Base-by-base conservation (phyloP, 176 grass and related monocot species). In the Stipa capillata region DNA sequence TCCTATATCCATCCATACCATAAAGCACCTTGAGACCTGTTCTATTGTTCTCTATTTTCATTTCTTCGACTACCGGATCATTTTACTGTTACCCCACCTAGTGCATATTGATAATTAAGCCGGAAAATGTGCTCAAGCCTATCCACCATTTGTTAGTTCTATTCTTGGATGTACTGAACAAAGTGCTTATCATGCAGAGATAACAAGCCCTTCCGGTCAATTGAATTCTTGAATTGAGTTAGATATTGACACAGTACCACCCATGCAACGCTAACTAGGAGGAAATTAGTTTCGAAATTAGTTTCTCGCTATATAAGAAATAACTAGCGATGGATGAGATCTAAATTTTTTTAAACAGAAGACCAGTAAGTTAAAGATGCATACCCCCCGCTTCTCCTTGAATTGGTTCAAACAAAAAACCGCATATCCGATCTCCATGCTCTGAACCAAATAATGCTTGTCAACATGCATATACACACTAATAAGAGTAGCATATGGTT, bases 341-440 rank as follows among this genome's bases (percentile, higher is more conserved):
- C 11, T 15, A 69, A 23, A 83, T 16, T 9, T 54, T 82, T 18
- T 43, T 53, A 35, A 69, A 37, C 18, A 27, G 43, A 61, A 78
- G 12, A 48, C 74, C 6, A 66, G 36, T n/a, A 73, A 66, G 29
- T 63, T 42, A 50, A 69, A 80, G n/a, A 85, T 54, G 78, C 83
- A 21, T 94, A 98, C 95, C 84, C 95, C n/a, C 95, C 64, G 95
- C 95, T 84, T 98, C 95, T 82, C 95, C 95, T 93, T 98, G 95
- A 74, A 98, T 94, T 53, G 95, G 95, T 90, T 98, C 95, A 78
- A 98, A 98, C 42, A 98, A 51, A 94, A 98, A 98, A 21, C 89
- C 85, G 4, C 95, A 98, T 66, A 98, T 91, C 52, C 18, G 59
- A 71, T 89, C 87, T 62, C 92, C 92, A 55, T 93, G 90, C 60